Base-by-base conservation (phyloP, 2,329 filamentous ascomycete species). In the Biscogniauxia mediterranea region DNA sequence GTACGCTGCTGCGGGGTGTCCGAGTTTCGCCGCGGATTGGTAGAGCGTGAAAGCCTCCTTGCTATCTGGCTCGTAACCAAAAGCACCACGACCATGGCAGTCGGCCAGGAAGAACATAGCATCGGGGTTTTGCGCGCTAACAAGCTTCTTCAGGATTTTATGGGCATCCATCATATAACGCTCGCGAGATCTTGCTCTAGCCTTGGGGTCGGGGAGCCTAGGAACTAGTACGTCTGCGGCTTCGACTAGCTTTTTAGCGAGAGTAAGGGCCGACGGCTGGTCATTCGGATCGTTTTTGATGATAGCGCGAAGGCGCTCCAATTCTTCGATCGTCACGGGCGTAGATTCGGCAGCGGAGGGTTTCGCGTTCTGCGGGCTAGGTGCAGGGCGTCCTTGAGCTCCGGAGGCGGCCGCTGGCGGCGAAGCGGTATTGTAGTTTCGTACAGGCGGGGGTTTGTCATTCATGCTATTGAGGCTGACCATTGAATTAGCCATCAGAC, bases 71-170 rank as follows among this genome's bases (percentile, higher is more conserved):
- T 94, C 89, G 13, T 91, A 79, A 5, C 93, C 92, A 21, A 98
- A 84, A 8, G 86, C 78, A 4, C 94, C 93, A 66, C 90, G 88
- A 1, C 95, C 94, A 68, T 95, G 89, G 72, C 90, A 92, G 74
- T 98, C 95, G 20, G 94, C 95, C 57, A 97, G 78, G 69, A 92
- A 92, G 77, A 99, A 99, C 87, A 97, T 96, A 28, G 94, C 93
- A 8, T 96, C 93, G 0, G 87, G 78, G 69, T 94, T 91, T 63
- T 90, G 88, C 13, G 81, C 81, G 56, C 84, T 84, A 7, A 89
- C 87, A 9, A 98, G 82, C 75, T 96, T 97, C 80, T 97, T 97
- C 52, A 98, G 80, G 23, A 93, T 87, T 76, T 97, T 98, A 73
- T 95, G 87, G 0, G 92, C 92, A 72, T 98, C 95, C 66, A 89